Evolutionary conservation across 2,329 filamentous ascomycete species (phyloP), one percentile per base, ranked within the genome.

Genomic region (Arthrobotrys entomopaga): DNA sequence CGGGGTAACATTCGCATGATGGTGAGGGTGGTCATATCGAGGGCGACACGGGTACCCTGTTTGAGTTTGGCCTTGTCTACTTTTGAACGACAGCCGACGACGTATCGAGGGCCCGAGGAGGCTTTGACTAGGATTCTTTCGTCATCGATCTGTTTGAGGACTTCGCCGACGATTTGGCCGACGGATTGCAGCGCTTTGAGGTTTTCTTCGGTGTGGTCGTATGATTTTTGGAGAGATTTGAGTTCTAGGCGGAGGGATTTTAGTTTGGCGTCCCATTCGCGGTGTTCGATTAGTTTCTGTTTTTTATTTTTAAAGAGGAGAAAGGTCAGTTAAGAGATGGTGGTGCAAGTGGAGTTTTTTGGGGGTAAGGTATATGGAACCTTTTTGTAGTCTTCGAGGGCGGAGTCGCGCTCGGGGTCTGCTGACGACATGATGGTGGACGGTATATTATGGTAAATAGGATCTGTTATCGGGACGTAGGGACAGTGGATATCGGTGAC

Each of bases 1-100:
- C 95, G 91, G 73, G 95, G 96, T 53, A 99, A 87, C 95, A 99
- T 99, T 80, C 95, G 92, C 95, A 99, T 99, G 83, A 99, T 99
- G 75, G 95, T 99, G 78, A 99, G 90, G 19, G 95, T 99, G 59
- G 95, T 99, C 95, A 99, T 99, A 81, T 99, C 95, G 73, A 99
- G 89, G 38, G 95, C 94, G 65, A 99, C 95, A 80, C 95, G 92
- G 26, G 94, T 97, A 79, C 96, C 96, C 84, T 99, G 95, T 87
- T 98, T 99, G 81, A 99, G 85, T 86, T 97, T 98, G 76, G 86
- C 85, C 85, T 96, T 97, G 85, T 99, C 95, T 80, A 99, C 95
- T 84, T 99, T 99, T 76, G 93, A 97, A 80, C 95, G 90, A 85
- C 95, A 99, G 71, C 95, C 95, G 79, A 99, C 95, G 72, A 99